phyloP scores from a whole-genome alignment of 2,329 filamentous ascomycete genomes.

The Aspergillus udagawae region DNA sequence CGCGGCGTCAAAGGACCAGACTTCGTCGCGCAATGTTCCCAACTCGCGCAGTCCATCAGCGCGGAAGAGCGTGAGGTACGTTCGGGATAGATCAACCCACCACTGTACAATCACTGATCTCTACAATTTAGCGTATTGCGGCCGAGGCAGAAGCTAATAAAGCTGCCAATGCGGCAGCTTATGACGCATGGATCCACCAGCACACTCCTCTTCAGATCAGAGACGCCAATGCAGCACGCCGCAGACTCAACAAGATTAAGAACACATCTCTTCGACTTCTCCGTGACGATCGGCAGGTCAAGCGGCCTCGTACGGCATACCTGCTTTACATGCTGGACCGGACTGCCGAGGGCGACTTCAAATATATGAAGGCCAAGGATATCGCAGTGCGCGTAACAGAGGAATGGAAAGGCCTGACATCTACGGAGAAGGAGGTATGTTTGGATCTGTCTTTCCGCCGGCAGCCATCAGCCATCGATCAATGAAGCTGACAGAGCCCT shows the following conservation, averaged over 20 bases:
- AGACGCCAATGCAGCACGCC: conserved; percentile 57
- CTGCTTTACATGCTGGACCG: conserved; percentile 46
- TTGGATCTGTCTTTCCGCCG: not conserved
- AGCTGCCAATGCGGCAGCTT: conserved; percentile 41
- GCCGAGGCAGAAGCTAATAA: conserved; percentile 47
- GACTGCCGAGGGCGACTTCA: conserved; percentile 47
- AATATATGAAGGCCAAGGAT: conserved; percentile 42
- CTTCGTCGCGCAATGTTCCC: conserved; percentile 15
- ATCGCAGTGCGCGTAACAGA: conserved; percentile 8
- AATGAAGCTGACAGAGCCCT: conserved; percentile 8
- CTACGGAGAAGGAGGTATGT: conserved; percentile 36
- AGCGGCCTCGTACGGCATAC: conserved; percentile 38
- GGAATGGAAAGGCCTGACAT: conserved; percentile 26
- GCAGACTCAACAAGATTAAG: conserved; percentile 23
- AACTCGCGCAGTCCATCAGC: conserved; percentile 13
- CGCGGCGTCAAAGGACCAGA: conserved; percentile 7
- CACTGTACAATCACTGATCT: conserved; percentile 4
- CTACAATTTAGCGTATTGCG: conserved; percentile 48
- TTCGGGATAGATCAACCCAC: not conserved
- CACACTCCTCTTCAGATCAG: conserved; percentile 56
- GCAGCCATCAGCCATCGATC: not conserved
- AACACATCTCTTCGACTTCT: conserved; percentile 31
- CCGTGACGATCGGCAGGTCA: conserved; percentile 53
- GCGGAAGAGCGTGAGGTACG: conserved; percentile 22
- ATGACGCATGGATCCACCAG: conserved; percentile 52